Percentiles rank a stretch among this genome's conserved stretches.
These are phyloP conservation scores for Mycosarcoma mackinlayi DNA, from an alignment of 1,284 basidiomycete species.

Conservation along the genomic window DNA sequence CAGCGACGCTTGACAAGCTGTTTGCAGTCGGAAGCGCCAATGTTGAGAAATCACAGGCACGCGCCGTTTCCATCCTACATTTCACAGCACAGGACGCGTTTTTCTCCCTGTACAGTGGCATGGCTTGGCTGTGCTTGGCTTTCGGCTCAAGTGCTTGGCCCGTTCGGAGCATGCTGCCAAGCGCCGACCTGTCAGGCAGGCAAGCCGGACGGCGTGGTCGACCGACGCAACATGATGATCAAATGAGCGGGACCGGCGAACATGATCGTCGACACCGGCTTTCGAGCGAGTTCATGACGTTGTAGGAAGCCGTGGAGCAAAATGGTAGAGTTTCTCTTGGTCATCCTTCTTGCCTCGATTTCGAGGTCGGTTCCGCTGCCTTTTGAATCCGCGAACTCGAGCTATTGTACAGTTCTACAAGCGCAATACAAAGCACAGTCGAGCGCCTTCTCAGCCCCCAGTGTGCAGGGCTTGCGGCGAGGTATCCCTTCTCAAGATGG, in stretches of 20 bases:
- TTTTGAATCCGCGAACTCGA: too few species aligned
- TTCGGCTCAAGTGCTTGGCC: not conserved
- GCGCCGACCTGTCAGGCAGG: not conserved
- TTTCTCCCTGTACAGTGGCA: not conserved
- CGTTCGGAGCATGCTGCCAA: not conserved
- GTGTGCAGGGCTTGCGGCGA: too few species aligned
- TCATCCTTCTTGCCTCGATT: not conserved
- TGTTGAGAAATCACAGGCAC: not conserved
- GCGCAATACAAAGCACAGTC: too few species aligned
- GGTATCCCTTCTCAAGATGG: too few species aligned
- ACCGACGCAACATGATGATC: not conserved
- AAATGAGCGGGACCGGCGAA: not conserved
- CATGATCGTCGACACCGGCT: not conserved
- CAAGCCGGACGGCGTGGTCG: too few species aligned
- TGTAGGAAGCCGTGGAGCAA: not conserved
- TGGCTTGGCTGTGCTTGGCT: constrained; percentile 4
- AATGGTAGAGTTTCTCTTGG: not conserved
- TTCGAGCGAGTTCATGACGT: not conserved
- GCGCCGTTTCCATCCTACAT: not conserved
- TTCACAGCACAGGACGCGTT: not conserved
- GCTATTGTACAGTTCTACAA: too few species aligned
- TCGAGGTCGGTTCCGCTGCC: too few species aligned
- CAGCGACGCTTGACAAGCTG: not conserved
- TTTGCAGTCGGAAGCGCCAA: not conserved
- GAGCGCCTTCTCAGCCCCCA: too few species aligned